phyloP scores from a whole-genome alignment of 78 protist genomes.

The Dictyostelium purpureum region DNA sequence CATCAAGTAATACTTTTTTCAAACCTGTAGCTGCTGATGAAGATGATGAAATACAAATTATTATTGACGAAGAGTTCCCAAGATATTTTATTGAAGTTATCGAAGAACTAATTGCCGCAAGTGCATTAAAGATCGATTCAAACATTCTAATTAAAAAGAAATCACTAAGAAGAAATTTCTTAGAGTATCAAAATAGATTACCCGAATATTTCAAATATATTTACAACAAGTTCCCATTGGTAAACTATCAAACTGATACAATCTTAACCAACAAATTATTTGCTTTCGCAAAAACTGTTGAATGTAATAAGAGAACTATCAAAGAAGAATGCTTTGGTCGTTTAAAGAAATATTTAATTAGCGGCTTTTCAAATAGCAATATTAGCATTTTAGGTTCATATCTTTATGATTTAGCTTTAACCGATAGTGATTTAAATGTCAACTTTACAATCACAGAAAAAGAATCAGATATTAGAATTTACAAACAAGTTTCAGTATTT shows the following conservation, averaged over 20 bases:
- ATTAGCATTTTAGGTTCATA: slow-evolving; percentile 1
- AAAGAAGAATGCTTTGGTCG: neutral
- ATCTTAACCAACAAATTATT: no score
- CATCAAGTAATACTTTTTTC: no score
- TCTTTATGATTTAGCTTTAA: neutral
- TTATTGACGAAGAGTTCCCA: neutral
- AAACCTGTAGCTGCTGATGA: slow-evolving; percentile 7
- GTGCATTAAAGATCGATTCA: neutral
- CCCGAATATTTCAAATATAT: neutral
- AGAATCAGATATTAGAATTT: neutral
- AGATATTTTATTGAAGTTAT: neutral
- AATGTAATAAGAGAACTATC: neutral
- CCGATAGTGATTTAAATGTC: slow-evolving; percentile 14
- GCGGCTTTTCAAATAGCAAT: neutral
- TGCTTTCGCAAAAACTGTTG: neutral
- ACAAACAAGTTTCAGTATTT: neutral
- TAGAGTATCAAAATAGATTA: neutral
- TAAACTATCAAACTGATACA: no score
- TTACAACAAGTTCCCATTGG: no score
- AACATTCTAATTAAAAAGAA: neutral
- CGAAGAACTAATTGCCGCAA: neutral
- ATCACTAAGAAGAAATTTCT: neutral
- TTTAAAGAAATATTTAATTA: neutral
- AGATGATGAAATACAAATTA: neutral
- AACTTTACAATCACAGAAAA: neutral